Conservation (phyloP, 139 green algal genomes). For the Tetraselmis striata region DNA sequence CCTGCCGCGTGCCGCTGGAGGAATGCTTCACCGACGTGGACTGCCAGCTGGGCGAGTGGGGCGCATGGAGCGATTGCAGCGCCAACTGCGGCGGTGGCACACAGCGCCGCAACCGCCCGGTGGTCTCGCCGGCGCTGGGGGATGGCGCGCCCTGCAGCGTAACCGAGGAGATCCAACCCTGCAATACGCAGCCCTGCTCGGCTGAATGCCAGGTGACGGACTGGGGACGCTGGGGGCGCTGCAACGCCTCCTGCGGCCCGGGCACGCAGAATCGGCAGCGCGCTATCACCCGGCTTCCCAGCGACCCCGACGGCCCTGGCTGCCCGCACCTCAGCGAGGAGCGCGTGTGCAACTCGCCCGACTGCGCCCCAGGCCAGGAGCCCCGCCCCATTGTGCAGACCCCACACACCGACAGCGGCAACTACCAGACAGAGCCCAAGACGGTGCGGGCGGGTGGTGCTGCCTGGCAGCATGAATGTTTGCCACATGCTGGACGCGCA, state of each 20-base stretch:
- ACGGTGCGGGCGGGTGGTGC: no score
- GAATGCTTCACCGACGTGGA: neutral
- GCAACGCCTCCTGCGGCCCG: neutral
- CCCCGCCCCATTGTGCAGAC: no score
- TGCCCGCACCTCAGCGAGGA: neutral
- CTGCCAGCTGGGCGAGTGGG: neutral
- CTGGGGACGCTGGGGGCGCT: neutral
- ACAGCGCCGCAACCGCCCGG: neutral
- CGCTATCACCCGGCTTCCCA: neutral
- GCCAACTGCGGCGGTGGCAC: neutral
- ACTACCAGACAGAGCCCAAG: no score
- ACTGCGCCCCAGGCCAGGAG: neutral
- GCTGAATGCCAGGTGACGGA: neutral
- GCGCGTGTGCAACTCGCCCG: neutral
- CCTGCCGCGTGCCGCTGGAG: neutral
- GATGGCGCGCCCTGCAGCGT: neutral
- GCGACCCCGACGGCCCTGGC: neutral
- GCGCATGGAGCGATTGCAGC: neutral
- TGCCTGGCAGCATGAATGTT: no score
- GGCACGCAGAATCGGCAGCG: neutral
- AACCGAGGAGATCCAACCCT: neutral
- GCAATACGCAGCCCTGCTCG: neutral
- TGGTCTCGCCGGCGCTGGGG: neutral
- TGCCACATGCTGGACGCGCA: no score
- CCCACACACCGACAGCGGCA: no score